Evolutionary conservation across 352 stramenopile species (phyloP), one percentile per base, ranked within the genome.

Genomic region (Phytophthora quininea): DNA sequence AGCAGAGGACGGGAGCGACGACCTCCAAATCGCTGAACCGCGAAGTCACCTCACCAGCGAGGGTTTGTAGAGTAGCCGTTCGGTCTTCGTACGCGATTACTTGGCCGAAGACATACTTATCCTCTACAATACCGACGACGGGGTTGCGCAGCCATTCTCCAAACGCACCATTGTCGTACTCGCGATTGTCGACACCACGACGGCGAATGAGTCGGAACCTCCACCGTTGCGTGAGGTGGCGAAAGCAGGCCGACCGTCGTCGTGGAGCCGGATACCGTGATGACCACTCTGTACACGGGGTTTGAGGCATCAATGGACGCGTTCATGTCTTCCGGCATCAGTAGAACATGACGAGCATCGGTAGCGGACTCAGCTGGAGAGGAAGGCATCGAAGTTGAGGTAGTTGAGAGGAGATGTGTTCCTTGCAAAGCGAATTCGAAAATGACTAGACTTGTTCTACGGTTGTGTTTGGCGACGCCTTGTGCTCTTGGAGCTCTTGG

Each of bases 71-170:
- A 12, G 15, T 47, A n/a, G 32, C 54, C 6, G 15, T 10, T 7
- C 7, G 14, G 7, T 30, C 42, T 12, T 43, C 9, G 42, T 60
- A 60, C 29, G 30, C 54, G 14, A 53, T 24, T 3, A 53, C 54
- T 50, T 60, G 42, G 5, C 40, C 54, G 4, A 35, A 15, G 5
- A 48, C 45, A 12, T 60, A 60, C 14, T 4, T 2, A 5, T 42
- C 38, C 12, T 37, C 15, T 24, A 14, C 4, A n/a, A 54, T 37
- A 10, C 45, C 54, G n/a, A 62, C 14, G 12, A 38, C 54, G 2
- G 54, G 3, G n/a, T 54, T 54, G 15, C 54, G 54, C 1, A 62
- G 15, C 45, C 40, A 62, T 54, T 45, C 19, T 10, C 46, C 56
- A 19, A 47, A 35, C 2, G 46, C 47, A 15, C 56, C 47, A 15